Evolutionary conservation across 441 rosid species (phyloP).

Genomic region (Pelargonium australe): DNA sequence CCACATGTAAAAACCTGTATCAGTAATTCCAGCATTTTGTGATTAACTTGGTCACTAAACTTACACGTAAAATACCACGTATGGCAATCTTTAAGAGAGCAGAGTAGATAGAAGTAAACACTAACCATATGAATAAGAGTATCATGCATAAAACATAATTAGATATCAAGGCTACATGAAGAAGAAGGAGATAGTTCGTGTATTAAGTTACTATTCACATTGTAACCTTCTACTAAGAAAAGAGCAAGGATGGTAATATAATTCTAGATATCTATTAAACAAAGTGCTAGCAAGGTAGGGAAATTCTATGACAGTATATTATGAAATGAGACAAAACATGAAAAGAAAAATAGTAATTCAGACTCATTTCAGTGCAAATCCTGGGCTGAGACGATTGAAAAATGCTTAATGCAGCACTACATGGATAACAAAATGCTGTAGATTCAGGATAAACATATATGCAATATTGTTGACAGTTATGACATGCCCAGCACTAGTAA

Average conservation of each 20-base stretch:
- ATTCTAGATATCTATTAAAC: not conserved
- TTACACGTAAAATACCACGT: no score
- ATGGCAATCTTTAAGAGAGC: not conserved
- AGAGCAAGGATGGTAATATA: not conserved
- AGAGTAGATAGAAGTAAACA: not conserved
- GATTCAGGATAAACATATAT: no score
- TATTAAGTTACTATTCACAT: not conserved
- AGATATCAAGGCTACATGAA: not conserved
- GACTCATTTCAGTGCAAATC: no score
- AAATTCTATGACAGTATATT: not conserved
- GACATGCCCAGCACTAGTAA: no score
- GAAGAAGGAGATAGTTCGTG: not conserved
- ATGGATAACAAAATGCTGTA: no score
- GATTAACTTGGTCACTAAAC: not conserved
- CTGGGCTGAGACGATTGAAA: no score
- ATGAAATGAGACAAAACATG: no score
- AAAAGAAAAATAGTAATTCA: no score
- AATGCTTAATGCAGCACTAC: no score
- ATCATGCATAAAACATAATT: not conserved
- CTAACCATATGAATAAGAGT: not conserved
- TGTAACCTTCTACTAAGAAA: not conserved
- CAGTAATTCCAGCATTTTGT: constrained; percentile 6
- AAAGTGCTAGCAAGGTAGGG: not conserved
- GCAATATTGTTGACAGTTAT: no score
- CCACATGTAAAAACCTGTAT: constrained; percentile 91